Percentiles rank a stretch among this genome's conserved stretches.
phyloP scores from a whole-genome alignment of 208 protist species.

The Endotrypanum monterogeii region DNA sequence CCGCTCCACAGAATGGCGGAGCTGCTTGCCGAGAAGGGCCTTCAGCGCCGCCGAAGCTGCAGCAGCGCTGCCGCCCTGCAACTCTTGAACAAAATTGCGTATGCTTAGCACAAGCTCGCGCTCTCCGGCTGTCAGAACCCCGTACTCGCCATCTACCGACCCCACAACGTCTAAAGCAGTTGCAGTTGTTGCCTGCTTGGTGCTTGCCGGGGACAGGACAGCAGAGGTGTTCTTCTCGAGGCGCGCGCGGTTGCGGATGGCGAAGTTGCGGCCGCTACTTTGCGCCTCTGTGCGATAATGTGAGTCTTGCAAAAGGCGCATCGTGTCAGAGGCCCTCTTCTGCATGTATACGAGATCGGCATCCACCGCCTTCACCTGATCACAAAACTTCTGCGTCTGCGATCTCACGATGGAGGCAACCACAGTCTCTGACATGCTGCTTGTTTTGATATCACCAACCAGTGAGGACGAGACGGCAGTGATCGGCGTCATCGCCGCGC shows the following conservation, averaged over 20 bases:
- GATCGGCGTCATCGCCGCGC: conserved; percentile 37
- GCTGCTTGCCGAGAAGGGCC: conserved; percentile 59
- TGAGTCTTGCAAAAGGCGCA: conserved; percentile 82
- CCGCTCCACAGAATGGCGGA: conserved; percentile 72
- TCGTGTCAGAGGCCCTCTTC: conserved; percentile 65
- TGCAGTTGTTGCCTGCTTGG: conserved; percentile 5
- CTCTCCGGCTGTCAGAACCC: conserved; percentile 59
- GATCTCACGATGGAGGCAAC: conserved; percentile 64
- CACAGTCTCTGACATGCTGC: conserved; percentile 64
- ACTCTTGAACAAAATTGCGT: conserved; percentile 63
- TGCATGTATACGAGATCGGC: conserved; percentile 69
- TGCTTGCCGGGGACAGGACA: conserved; percentile 19
- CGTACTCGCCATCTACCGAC: conserved; percentile 31
- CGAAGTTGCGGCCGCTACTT: conserved; percentile 74
- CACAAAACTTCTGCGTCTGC: conserved; percentile 79
- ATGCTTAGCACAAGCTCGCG: conserved; percentile 70
- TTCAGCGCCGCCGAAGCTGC: conserved; percentile 64
- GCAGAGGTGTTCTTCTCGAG: conserved; percentile 41
- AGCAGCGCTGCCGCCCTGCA: conserved; percentile 53
- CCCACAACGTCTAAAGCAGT: not conserved
- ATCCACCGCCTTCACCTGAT: conserved; percentile 70
- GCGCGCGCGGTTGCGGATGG: conserved; percentile 70
- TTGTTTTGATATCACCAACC: conserved; percentile 63
- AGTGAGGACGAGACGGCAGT: conserved; percentile 86
- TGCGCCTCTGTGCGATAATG: conserved; percentile 75